Conservation (phyloP, 192 early-diverging fungal species). For the Coemansia reversa region DNA sequence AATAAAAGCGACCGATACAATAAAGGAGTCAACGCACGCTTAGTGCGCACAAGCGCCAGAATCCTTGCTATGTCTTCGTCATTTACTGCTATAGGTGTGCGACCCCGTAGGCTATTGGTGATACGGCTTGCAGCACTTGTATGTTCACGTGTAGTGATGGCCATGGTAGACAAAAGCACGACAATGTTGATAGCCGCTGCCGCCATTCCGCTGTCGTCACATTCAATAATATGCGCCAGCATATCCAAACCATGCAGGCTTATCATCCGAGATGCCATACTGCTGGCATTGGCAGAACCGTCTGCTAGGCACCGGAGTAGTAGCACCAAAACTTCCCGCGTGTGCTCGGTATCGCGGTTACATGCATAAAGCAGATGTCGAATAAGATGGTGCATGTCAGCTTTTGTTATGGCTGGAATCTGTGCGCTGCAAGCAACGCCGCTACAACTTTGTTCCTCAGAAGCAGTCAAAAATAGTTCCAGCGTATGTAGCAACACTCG, state of each 20-base stretch:
- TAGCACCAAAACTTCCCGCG: conserved; percentile 33
- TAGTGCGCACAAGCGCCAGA: conserved; percentile 36
- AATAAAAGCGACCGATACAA: conserved; percentile 34
- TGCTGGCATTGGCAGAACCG: conserved; percentile 32
- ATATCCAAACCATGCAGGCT: conserved; percentile 26
- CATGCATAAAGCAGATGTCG: conserved; percentile 40
- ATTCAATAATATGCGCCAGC: conserved; percentile 41
- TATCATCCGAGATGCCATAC: conserved; percentile 28
- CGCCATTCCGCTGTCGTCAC: conserved; percentile 38
- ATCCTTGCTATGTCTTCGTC: conserved; percentile 17
- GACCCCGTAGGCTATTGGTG: conserved; percentile 41
- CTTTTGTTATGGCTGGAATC: conserved; percentile 17
- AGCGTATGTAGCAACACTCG: conserved; percentile 29
- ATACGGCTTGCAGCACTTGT: conserved; percentile 41
- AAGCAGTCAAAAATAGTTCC: conserved; percentile 36
- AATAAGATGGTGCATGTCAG: conserved; percentile 27
- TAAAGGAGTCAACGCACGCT: conserved; percentile 34
- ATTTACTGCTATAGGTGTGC: conserved; percentile 16
- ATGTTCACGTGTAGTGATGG: conserved; percentile 17
- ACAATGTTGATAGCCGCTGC: conserved; percentile 46
- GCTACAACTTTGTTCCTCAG: conserved; percentile 7
- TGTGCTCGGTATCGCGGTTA: conserved; percentile 43
- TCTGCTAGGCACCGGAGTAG: conserved; percentile 48
- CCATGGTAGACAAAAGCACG: conserved; percentile 34
- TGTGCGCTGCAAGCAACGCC: neutral